phyloP scores from a whole-genome alignment of 2,329 filamentous ascomycete species.

The Botrytis aclada region DNA sequence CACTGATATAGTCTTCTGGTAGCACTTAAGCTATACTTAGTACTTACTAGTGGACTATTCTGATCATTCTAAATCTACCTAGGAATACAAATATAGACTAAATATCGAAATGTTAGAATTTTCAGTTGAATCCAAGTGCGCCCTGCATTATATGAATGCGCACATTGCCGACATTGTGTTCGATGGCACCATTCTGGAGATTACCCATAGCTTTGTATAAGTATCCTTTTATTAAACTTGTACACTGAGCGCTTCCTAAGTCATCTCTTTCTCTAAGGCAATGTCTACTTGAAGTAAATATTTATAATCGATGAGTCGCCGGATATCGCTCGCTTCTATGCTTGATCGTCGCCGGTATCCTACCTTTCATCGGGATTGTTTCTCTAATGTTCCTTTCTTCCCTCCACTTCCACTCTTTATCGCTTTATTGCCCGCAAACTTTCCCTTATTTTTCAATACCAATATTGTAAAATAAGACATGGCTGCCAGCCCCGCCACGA shows the following conservation, averaged over 20 bases:
- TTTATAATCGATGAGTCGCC: neutral
- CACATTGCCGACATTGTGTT: neutral
- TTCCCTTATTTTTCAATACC: neutral
- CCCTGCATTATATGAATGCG: neutral
- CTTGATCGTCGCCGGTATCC: neutral
- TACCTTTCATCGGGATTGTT: neutral
- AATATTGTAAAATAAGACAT: slow-evolving; percentile 41
- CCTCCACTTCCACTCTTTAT: neutral
- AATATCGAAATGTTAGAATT: neutral
- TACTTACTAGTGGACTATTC: neutral
- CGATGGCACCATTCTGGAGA: neutral
- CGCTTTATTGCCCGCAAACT: neutral
- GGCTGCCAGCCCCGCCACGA: slow-evolving; percentile 51
- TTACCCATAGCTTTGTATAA: neutral
- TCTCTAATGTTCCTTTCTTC: neutral
- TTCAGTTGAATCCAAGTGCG: neutral
- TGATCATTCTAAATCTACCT: neutral
- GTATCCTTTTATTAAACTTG: neutral
- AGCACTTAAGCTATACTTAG: neutral
- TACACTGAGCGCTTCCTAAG: neutral
- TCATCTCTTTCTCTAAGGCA: too few relatives aligned
- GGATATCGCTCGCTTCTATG: neutral
- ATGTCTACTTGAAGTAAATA: neutral
- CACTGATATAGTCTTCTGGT: neutral
- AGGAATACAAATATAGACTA: neutral